These are phyloP conservation scores for Sporothrix variecibatus DNA, from an alignment of 2,329 filamentous ascomycete genomes.

Conservation along the genomic window DNA sequence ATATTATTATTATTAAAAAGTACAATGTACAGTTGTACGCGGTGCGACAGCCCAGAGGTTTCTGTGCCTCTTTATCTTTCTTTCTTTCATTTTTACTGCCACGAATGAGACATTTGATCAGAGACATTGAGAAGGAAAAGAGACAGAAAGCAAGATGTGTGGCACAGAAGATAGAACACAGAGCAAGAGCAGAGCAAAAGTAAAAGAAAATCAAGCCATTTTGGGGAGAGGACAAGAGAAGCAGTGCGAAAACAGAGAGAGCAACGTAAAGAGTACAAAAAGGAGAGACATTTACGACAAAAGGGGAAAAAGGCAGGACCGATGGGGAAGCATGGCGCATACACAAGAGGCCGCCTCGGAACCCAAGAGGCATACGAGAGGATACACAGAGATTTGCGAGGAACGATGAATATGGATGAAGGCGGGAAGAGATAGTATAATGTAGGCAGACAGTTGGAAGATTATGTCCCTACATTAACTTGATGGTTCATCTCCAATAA, in stretches of 20 bases:
- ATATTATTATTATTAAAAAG: no score
- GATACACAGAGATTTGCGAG: constrained; percentile 13
- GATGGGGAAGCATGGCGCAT: background rate
- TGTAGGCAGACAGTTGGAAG: background rate
- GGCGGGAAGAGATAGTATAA: background rate
- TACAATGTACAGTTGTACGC: background rate
- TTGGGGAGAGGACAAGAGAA: background rate
- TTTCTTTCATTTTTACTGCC: background rate
- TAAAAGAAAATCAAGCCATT: background rate
- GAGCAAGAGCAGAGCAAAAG: background rate
- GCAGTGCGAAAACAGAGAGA: background rate
- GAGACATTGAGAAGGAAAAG: background rate
- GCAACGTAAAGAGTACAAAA: no score
- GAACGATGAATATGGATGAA: background rate
- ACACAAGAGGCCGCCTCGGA: background rate
- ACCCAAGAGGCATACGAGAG: background rate
- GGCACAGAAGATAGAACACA: background rate
- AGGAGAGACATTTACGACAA: background rate
- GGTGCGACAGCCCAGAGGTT: background rate
- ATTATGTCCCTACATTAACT: no score
- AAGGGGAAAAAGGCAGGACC: background rate
- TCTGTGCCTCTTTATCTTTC: background rate
- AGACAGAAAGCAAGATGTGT: constrained; percentile 5
- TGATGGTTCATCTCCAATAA: no score
- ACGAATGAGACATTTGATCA: constrained; percentile 1